Percentiles rank a stretch among this genome's conserved stretches.
Evolutionary conservation across 2,329 filamentous ascomycete species (phyloP).

Genomic region (Aspergillus proliferans): DNA sequence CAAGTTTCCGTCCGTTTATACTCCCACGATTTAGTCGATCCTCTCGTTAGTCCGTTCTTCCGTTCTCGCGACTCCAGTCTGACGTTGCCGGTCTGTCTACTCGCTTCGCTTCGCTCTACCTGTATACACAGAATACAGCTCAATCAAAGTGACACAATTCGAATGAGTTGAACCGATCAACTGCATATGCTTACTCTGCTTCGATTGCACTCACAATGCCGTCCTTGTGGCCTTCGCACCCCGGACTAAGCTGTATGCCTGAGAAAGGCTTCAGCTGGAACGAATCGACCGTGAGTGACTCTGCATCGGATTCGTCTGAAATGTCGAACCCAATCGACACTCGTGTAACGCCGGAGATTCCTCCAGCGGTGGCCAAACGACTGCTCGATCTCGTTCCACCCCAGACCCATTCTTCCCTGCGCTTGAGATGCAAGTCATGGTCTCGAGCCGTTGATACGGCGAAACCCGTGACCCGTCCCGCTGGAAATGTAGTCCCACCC

Average conservation of each 20-base stretch:
- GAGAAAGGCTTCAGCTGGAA: conserved; percentile 1
- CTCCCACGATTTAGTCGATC: not conserved
- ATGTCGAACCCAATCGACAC: not conserved
- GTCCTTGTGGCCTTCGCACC: not conserved
- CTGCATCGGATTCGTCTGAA: not conserved
- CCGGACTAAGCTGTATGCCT: not conserved
- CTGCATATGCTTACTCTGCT: not conserved
- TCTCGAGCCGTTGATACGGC: conserved; percentile 19
- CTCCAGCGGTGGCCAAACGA: conserved; percentile 4
- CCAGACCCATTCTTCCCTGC: conserved; percentile 15
- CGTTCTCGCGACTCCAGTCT: not conserved
- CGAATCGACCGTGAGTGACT: not conserved
- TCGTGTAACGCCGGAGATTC: not conserved
- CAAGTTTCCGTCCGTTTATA: not conserved
- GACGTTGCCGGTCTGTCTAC: not conserved
- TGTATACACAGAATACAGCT: too few relatives aligned
- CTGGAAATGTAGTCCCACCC: conserved; percentile 35
- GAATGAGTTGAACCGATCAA: not conserved
- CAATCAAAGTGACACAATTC: too few relatives aligned
- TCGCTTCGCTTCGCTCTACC: not conserved
- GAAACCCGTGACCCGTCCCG: conserved; percentile 18
- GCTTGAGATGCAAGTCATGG: conserved; percentile 32
- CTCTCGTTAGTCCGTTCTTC: not conserved
- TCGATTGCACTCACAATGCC: not conserved
- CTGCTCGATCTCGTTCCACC: conserved; percentile 5